Conservation (phyloP, 306 rosid species). For the Citrullus mucosospermus region DNA sequence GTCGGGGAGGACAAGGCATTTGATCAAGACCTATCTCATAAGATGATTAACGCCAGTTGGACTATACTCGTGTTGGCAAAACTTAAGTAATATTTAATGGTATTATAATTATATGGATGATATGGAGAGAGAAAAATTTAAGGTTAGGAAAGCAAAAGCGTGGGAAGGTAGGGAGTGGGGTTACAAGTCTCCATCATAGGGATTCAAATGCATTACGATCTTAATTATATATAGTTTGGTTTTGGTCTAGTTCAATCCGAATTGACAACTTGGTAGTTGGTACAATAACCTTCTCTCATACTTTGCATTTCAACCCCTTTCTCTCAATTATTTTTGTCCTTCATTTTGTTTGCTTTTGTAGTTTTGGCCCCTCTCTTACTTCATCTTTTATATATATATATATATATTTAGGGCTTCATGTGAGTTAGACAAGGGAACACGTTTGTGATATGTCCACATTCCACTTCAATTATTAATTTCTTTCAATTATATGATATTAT, state of each 20-base stretch:
- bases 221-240: not conserved
- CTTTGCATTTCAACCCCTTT: not conserved
- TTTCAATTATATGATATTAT: not conserved
- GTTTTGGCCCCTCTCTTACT: not conserved
- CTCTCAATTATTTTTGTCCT: not conserved
- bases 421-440: not conserved
- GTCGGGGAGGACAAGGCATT: no score
- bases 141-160: not conserved
- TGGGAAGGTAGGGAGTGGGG: not conserved
- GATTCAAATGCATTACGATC: not conserved
- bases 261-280: not conserved
- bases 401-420: not conserved
- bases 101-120: no score
- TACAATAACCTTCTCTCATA: not conserved
- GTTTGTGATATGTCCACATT: not conserved
- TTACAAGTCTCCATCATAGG: not conserved
- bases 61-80: no score
- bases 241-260: not conserved
- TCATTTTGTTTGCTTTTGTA: not conserved
- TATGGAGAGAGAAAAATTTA: not conserved
- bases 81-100: no score
- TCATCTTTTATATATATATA: no score
- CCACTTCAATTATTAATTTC: not conserved
- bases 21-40: no score
- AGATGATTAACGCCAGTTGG: no score